Conservation (phyloP, 23 red algal genomes). For the Chondrus crispus region DNA sequence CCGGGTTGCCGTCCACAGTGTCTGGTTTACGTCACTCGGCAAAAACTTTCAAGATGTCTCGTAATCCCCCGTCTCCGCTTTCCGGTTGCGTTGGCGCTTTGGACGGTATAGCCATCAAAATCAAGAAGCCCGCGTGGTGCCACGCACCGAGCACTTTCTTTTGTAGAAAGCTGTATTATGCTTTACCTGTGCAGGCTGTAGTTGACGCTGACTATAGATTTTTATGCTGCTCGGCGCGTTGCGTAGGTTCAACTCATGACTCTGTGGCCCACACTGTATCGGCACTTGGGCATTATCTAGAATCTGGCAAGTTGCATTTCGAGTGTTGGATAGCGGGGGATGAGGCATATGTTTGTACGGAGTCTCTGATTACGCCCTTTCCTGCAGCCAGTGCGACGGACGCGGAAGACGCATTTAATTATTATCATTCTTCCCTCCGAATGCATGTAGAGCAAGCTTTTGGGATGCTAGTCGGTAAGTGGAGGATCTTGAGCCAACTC, state of each 20-base stretch:
- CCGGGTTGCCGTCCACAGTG: background rate
- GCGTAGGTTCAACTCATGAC: background rate
- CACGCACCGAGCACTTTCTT: background rate
- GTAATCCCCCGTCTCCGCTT: background rate
- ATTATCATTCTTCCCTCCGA: background rate
- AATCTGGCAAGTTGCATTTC: background rate
- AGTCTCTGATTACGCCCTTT: background rate
- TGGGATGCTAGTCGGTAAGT: background rate
- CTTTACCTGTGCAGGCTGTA: background rate
- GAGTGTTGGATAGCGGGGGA: background rate
- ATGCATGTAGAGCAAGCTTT: background rate
- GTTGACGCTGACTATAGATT: background rate
- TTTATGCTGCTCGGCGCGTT: background rate
- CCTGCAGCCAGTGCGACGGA: background rate
- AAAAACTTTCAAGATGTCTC: background rate
- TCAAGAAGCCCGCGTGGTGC: background rate
- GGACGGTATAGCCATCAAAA: constrained; percentile 1
- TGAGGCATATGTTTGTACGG: background rate
- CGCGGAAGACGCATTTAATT: background rate
- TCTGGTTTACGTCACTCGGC: background rate
- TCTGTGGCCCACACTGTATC: background rate
- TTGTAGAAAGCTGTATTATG: background rate
- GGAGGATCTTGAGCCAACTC: background rate
- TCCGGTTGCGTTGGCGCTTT: background rate
- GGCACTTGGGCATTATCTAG: background rate